Conservation (phyloP, 768 basidiomycete species). For the Boletus pseudo-olivaceus region DNA sequence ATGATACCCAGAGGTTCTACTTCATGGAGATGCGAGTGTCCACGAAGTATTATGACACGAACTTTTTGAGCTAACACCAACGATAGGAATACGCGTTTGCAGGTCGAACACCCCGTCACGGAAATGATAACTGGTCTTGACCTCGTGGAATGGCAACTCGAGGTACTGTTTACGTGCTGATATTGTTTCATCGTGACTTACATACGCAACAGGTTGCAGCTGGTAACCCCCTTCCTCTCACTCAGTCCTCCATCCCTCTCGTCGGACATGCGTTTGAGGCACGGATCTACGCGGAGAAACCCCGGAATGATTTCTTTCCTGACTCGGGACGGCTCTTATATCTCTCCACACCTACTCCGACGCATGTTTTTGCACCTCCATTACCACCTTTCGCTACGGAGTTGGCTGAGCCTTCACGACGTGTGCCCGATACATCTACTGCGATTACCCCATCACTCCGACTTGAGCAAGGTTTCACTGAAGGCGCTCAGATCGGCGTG, state of each 20-base stretch:
- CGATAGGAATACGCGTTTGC: constrained; percentile 75
- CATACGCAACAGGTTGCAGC: constrained; percentile 62
- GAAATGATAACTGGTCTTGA: constrained; percentile 95
- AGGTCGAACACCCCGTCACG: constrained; percentile 91
- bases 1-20: constrained; percentile 80
- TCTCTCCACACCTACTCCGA: constrained; percentile 75
- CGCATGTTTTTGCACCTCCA: constrained; percentile 60
- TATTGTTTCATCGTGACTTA: neutral
- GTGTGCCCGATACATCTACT: constrained; percentile 16
- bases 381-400: constrained; percentile 31
- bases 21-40: constrained; percentile 89
- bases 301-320: constrained; percentile 88
- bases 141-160: constrained; percentile 93
- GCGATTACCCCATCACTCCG: constrained; percentile 60
- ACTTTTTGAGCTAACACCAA: neutral
- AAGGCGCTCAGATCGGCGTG: constrained; percentile 78
- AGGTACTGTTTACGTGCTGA: constrained; percentile 39
- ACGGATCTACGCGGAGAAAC: constrained; percentile 93
- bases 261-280: constrained; percentile 94
- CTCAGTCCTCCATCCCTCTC: constrained; percentile 75
- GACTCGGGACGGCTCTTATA: constrained; percentile 83
- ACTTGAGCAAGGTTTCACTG: constrained; percentile 86
- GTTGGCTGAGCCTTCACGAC: constrained; percentile 18
- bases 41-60: neutral
- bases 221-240: constrained; percentile 79